phyloP scores from a whole-genome alignment of 2,329 filamentous ascomycete species.

The Zopfia rhizophila region DNA sequence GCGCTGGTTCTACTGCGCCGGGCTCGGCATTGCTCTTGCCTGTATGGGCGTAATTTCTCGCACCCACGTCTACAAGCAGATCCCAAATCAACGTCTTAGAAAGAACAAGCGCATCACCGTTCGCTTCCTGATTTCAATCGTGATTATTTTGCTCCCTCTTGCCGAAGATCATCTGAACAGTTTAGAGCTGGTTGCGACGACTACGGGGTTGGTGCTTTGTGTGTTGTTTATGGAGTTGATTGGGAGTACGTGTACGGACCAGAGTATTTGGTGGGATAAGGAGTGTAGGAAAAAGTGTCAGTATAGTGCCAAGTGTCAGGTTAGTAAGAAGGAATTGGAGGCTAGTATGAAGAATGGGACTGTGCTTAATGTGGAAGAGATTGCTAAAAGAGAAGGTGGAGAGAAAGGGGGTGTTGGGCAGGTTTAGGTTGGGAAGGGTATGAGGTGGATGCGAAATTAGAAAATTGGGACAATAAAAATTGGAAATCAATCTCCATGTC shows the following conservation, averaged over 20 bases:
- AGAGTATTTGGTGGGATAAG: constrained; percentile 40
- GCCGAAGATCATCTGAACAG: constrained; percentile 53
- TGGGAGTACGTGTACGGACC: constrained; percentile 39
- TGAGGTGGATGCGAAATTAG: too few relatives aligned
- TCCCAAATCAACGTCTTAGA: constrained; percentile 60
- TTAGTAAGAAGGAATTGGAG: constrained; percentile 44
- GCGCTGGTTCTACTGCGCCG: constrained; percentile 73
- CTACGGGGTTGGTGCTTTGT: constrained; percentile 50
- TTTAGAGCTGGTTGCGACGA: constrained; percentile 51
- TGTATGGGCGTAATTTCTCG: constrained; percentile 66
- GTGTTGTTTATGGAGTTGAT: constrained; percentile 50
- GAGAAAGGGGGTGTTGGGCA: constrained; percentile 37
- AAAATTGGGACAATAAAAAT: too few relatives aligned
- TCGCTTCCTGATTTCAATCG: constrained; percentile 60
- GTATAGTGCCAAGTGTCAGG: constrained; percentile 44
- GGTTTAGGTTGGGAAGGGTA: too few relatives aligned
- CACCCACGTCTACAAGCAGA: constrained; percentile 66
- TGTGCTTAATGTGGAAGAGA: constrained; percentile 46
- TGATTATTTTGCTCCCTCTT: constrained; percentile 67
- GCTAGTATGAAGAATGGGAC: constrained; percentile 41
- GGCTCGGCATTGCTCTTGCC: constrained; percentile 65
- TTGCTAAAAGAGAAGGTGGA: constrained; percentile 39
- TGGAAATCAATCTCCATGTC: too few relatives aligned
- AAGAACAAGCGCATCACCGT: constrained; percentile 64
- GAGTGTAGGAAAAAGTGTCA: constrained; percentile 35